Percentiles rank a stretch among this genome's conserved stretches.
Evolutionary conservation across 2,329 filamentous ascomycete genomes (phyloP).

Genomic region (Hypoxylon sp.): DNA sequence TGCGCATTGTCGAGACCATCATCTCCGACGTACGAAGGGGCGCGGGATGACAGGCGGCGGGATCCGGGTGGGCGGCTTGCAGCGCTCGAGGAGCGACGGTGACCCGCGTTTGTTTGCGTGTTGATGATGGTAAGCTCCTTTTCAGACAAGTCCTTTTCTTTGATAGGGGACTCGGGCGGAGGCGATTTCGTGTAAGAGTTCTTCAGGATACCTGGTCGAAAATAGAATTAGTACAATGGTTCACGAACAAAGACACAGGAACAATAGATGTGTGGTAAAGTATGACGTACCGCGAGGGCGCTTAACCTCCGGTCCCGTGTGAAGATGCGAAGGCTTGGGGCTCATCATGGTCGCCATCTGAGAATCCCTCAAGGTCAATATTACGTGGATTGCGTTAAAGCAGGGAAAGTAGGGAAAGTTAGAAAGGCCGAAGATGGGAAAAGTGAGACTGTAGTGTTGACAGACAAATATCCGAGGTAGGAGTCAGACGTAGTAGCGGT

Average conservation of each 20-base stretch:
- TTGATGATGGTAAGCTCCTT: slow-evolving; percentile 95
- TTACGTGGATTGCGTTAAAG: slow-evolving; percentile 1
- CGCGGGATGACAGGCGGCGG: slow-evolving; percentile 75
- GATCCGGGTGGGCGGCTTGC: slow-evolving; percentile 71
- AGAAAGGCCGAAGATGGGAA: slow-evolving; percentile 1
- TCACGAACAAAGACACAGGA: slow-evolving; percentile 11
- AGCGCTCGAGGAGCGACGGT: slow-evolving; percentile 83
- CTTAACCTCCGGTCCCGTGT: slow-evolving; percentile 41
- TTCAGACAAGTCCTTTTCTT: slow-evolving; percentile 69
- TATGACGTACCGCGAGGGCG: slow-evolving; percentile 50
- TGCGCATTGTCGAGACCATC: slow-evolving; percentile 70
- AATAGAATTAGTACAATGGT: slow-evolving; percentile 15
- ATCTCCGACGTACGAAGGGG: slow-evolving; percentile 59
- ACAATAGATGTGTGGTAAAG: slow-evolving; percentile 6
- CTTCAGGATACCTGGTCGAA: slow-evolving; percentile 84
- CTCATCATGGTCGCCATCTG: slow-evolving; percentile 49
- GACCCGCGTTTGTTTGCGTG: slow-evolving; percentile 92
- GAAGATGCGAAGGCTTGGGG: slow-evolving; percentile 43
- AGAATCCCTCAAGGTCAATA: slow-evolving; percentile 8
- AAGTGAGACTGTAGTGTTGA: slow-evolving; percentile 1
- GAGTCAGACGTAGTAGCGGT: slow-evolving; percentile 6
- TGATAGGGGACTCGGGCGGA: slow-evolving; percentile 63
- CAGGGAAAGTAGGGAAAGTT: slow-evolving; percentile 13
- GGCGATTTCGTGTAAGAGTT: slow-evolving; percentile 79
- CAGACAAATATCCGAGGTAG: slow-evolving; percentile 8